Conservation (phyloP, 1,284 basidiomycete genomes). For the Pulveroboletus ridleyi region DNA sequence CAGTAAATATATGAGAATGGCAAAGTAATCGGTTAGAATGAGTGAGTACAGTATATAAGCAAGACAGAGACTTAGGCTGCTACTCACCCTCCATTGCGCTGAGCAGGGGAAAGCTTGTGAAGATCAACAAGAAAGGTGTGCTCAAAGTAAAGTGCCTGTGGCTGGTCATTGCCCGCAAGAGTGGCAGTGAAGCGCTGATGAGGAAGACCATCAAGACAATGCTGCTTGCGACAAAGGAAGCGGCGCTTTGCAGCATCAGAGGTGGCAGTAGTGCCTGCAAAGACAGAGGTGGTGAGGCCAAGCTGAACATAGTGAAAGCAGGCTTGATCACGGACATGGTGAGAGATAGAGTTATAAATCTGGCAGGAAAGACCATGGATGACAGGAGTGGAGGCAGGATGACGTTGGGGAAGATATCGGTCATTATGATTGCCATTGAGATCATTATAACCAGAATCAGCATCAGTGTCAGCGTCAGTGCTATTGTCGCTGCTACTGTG, state of each 20-base stretch:
- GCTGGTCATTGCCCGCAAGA: not conserved
- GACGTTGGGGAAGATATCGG: too few species aligned
- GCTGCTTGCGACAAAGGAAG: not conserved
- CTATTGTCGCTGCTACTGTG: too few species aligned
- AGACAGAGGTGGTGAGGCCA: not conserved
- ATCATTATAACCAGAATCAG: too few species aligned
- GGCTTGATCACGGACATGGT: not conserved
- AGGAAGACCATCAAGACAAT: not conserved
- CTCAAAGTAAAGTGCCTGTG: constrained; percentile 1
- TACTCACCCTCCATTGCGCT: too few species aligned
- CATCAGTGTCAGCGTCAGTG: too few species aligned
- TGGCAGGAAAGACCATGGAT: not conserved
- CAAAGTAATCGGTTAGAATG: too few species aligned
- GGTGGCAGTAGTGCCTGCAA: not conserved
- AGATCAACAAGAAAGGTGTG: constrained; percentile 2
- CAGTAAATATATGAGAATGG: too few species aligned
- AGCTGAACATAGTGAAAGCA: not conserved
- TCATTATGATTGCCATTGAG: too few species aligned
- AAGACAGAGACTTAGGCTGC: too few species aligned
- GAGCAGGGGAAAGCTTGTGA: not conserved
- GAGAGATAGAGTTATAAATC: not conserved
- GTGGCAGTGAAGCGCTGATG: not conserved
- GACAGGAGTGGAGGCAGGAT: too few species aligned
- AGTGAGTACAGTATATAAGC: too few species aligned
- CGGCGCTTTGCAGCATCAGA: not conserved